These are phyloP conservation scores for Alternaria triticimaculans DNA, from an alignment of 2,329 filamentous ascomycete species.

Conservation along the genomic window DNA sequence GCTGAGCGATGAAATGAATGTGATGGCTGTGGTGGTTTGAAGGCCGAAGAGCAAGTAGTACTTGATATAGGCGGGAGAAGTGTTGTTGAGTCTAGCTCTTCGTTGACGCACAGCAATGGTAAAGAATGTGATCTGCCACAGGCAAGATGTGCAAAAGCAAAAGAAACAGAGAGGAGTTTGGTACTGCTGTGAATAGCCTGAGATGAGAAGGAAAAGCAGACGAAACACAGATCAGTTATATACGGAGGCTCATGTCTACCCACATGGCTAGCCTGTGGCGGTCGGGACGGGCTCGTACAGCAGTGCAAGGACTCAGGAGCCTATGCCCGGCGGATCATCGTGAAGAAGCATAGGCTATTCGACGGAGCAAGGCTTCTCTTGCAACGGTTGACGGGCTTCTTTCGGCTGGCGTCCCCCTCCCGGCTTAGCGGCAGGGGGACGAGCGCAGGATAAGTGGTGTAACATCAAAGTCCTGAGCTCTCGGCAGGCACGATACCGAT, in stretches of 20 bases:
- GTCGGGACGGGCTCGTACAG: conserved; percentile 24
- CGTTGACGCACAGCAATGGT: conserved; percentile 21
- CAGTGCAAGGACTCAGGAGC: conserved; percentile 22
- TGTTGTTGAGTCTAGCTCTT: conserved; percentile 33
- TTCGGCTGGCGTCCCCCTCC: conserved; percentile 29
- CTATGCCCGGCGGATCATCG: conserved; percentile 37
- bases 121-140: conserved; percentile 48
- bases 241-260: conserved; percentile 21
- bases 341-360: conserved; percentile 34
- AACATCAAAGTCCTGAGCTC: conserved; percentile 20
- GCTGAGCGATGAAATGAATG: conserved; percentile 44
- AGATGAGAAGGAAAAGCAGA: conserved; percentile 29
- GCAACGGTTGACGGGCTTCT: conserved; percentile 26
- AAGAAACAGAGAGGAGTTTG: conserved; percentile 28
- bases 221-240: conserved; percentile 27
- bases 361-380: conserved; percentile 30
- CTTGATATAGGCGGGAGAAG: conserved; percentile 4
- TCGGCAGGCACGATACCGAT: conserved; percentile 34
- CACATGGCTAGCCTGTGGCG: conserved; percentile 26
- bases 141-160: conserved; percentile 36
- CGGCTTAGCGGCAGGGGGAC: conserved; percentile 32
- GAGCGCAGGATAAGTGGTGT: conserved; percentile 29
- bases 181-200: conserved; percentile 33
- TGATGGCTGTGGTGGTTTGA: conserved; percentile 17
- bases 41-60: conserved; percentile 8